Evolutionary conservation across 106 monocot species (phyloP), one percentile per base, ranked within the genome.

Genomic region (Dendrobium nobile): DNA sequence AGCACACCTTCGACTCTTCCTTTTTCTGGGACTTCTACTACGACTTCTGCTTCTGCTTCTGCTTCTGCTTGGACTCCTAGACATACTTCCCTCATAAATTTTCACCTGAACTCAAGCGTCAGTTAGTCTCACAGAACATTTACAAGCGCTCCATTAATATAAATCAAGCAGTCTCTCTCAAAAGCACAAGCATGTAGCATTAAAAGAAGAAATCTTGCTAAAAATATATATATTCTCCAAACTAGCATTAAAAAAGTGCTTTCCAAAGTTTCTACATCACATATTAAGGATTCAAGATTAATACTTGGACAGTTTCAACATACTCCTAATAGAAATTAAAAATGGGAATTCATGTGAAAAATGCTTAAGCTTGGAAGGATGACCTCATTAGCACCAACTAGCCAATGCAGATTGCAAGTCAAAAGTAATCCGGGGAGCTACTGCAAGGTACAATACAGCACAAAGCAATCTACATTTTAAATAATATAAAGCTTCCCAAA

Each of bases 41-140:
- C 24, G 79, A 65, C 82, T 86, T 61, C 74, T 75, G 22, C 86
- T 86, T 26, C 65, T 55, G 78, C 82, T 86, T 61, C 74, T 75
- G 22, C 86, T 86, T 26, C 65, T 55, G 78, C 87, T 87, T 31
- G 67, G 75, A 76, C 86, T 84, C 74, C 84, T 87, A 72, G 87
- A 87, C 43, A 81, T 41, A 51, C 81, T 83, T 65, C 84, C 81
- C 54, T 84, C 81, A 41, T 87, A 81, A 11, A 48, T 9, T 74
- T 84, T 84, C 54, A 87, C 87, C 87, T 85, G n/a, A 74, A n/a
- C 5, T 17, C 44, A 43, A 74, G 19, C 9, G 44, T 16, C 37
- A 70, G 13, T 37, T 70, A 70, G 70, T 33, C 16, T 28, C 70
- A 28, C 37, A 33, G 15, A 70, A 13, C 9, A 70, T 33, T 70